phyloP scores from a whole-genome alignment of 495 filamentous ascomycete species.

The Neurospora intermedia region DNA sequence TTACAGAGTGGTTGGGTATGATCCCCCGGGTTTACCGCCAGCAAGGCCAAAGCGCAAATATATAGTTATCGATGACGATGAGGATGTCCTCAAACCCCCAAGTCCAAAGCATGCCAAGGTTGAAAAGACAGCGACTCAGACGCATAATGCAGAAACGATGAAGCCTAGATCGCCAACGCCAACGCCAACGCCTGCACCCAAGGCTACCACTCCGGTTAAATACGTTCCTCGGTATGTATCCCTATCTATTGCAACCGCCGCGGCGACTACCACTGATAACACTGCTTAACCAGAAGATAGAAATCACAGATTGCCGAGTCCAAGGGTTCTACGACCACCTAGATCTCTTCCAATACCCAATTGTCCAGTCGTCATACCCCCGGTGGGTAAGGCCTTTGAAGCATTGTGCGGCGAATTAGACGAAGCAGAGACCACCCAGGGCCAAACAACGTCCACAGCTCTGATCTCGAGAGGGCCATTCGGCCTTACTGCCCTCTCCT shows the following conservation, averaged over 20 bases:
- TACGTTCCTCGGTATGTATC: neutral
- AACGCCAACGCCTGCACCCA: neutral
- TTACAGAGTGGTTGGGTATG: neutral
- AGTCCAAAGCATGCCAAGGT: neutral
- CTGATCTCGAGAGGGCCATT: neutral
- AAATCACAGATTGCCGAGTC: neutral
- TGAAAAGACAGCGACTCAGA: neutral
- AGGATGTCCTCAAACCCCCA: neutral
- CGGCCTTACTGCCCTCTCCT: neutral
- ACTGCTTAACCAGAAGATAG: neutral
- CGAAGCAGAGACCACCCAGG: neutral
- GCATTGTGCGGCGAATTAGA: neutral
- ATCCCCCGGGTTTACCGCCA: neutral
- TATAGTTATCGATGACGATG: neutral
- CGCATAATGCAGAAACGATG: neutral
- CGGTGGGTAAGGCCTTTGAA: neutral
- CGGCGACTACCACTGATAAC: neutral
- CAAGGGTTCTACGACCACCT: neutral
- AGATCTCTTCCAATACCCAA: neutral
- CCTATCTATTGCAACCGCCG: neutral
- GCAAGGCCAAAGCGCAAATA: neutral
- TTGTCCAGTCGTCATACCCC: neutral
- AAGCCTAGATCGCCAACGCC: neutral
- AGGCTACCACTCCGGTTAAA: neutral
- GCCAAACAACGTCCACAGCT: neutral